Percentiles rank a stretch among this genome's conserved stretches.
Evolutionary conservation across 805 yeast genomes (phyloP).

Genomic region (Lipomyces lipofer): DNA sequence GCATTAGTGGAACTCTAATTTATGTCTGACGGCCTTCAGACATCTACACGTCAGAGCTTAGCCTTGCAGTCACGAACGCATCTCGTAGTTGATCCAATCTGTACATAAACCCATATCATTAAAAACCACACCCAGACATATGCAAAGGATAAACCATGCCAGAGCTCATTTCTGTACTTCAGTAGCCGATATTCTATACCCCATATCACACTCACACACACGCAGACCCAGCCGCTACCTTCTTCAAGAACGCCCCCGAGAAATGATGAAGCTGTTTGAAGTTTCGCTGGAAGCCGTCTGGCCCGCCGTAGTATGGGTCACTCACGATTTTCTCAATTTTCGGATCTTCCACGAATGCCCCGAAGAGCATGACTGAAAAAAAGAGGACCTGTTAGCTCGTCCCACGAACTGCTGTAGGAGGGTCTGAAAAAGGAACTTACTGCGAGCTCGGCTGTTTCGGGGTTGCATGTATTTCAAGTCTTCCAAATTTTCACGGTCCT

Average conservation of each 20-base stretch:
- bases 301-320: conserved; percentile 93
- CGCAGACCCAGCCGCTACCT: conserved; percentile 8
- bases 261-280: conserved; percentile 75
- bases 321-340: conserved; percentile 60
- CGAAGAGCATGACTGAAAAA: conserved; percentile 64
- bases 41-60: too few relatives aligned
- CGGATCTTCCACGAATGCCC: conserved; percentile 68
- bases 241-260: conserved; percentile 63
- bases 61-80: too few relatives aligned
- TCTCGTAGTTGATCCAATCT: too few relatives aligned
- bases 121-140: too few relatives aligned
- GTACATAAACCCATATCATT: too few relatives aligned
- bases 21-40: too few relatives aligned
- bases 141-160: too few relatives aligned
- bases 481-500: conserved; percentile 50
- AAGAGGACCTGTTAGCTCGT: conserved; percentile 51
- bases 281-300: conserved; percentile 76
- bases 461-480: conserved; percentile 49
- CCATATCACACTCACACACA: neutral
- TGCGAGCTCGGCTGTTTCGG: conserved; percentile 36
- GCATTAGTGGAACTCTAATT: too few relatives aligned
- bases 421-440: conserved; percentile 11
- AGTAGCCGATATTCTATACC: too few relatives aligned
- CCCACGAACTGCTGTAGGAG: conserved; percentile 38
- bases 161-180: too few relatives aligned